A percentile compares a stretch with the other conserved stretches of the same genome.
These are phyloP conservation scores for Tolypocladium ovalisporum DNA, from an alignment of 2,329 filamentous ascomycete genomes.

Conservation along the genomic window DNA sequence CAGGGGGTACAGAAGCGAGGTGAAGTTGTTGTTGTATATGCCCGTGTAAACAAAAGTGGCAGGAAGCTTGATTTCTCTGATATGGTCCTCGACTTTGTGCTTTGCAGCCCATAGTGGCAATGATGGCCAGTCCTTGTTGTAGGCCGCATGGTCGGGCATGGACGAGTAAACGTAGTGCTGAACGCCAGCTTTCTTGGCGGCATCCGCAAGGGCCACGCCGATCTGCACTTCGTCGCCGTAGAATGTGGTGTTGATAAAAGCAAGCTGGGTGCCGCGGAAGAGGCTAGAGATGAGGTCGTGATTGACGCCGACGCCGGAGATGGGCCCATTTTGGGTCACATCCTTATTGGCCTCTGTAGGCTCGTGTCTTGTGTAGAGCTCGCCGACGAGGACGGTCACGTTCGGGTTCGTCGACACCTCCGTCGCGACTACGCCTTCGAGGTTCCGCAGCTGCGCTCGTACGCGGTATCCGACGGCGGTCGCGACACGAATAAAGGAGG, in stretches of 20 bases:
- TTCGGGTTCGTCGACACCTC: conserved; percentile 78
- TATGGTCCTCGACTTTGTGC: conserved; percentile 84
- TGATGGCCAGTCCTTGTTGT: conserved; percentile 66
- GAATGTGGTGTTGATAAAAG: conserved; percentile 96
- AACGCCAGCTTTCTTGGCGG: conserved; percentile 72
- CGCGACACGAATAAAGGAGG: conserved; percentile 87
- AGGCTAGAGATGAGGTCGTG: conserved; percentile 62
- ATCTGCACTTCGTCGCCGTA: conserved; percentile 91
- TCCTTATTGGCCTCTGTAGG: conserved; percentile 40
- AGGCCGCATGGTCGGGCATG: conserved; percentile 87
- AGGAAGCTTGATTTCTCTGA: conserved; percentile 69
- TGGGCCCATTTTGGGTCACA: conserved; percentile 59
- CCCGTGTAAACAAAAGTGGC: conserved; percentile 93
- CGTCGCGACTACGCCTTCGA: conserved; percentile 76
- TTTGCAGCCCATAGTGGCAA: conserved; percentile 89
- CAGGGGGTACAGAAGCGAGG: conserved; percentile 78
- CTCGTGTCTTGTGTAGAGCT: conserved; percentile 47
- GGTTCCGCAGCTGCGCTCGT: conserved; percentile 79
- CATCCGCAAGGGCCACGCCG: conserved; percentile 78
- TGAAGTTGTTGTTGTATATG: conserved; percentile 99
- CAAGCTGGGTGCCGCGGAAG: conserved; percentile 75
- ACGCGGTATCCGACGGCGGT: conserved; percentile 90
- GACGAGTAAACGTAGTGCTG: conserved; percentile 94
- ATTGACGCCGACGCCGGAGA: conserved; percentile 57
- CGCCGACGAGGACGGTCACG: conserved; percentile 53